A percentile compares a stretch with the other conserved stretches of the same genome.
phyloP scores from a whole-genome alignment of 176 grass and related monocot genomes.

The Otatea glauca region DNA sequence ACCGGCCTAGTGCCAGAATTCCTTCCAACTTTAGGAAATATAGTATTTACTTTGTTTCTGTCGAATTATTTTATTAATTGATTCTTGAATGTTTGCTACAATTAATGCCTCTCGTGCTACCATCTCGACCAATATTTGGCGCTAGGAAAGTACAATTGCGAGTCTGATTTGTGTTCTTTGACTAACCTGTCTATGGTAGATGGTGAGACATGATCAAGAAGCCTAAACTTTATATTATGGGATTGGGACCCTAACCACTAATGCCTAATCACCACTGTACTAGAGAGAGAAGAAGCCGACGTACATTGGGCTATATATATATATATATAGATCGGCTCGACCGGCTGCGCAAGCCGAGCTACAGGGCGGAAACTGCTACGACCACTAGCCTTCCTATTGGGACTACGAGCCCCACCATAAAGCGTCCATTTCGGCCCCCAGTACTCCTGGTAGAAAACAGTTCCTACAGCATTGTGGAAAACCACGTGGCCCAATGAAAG shows the following conservation, averaged over 20 bases:
- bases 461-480: too few species aligned
- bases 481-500: too few species aligned
- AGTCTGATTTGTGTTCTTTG: background rate
- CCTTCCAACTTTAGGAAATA: too few species aligned
- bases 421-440: too few species aligned
- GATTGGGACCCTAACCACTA: background rate
- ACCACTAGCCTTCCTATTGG: too few species aligned
- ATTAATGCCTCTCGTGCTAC: too few species aligned
- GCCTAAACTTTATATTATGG: background rate
- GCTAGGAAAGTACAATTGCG: background rate
- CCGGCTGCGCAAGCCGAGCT: background rate
- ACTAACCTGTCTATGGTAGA: background rate
- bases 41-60: too few species aligned
- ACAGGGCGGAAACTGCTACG: background rate
- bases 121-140: too few species aligned
- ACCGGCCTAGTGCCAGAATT: too few species aligned
- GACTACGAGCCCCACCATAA: too few species aligned
- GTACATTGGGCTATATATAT: too few species aligned
- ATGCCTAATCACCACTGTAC: background rate
- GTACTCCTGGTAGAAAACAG: too few species aligned
- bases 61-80: background rate
- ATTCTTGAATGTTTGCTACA: background rate
- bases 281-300: background rate
- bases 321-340: background rate
- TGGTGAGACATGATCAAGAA: background rate